Conservation (phyloP, 495 filamentous ascomycete species). For the Chaetomium cochliodes region DNA sequence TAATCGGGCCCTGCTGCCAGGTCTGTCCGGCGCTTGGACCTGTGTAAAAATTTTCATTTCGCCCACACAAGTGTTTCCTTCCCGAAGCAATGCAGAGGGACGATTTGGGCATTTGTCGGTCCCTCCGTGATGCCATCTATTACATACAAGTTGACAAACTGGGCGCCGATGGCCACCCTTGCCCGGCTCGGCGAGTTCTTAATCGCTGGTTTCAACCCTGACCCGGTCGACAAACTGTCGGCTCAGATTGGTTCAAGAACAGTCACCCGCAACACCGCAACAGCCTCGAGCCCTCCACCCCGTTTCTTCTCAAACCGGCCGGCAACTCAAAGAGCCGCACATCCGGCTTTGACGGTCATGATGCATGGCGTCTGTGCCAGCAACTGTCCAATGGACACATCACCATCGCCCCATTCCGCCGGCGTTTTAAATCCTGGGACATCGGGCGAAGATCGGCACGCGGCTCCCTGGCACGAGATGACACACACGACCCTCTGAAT, state of each 20-base stretch:
- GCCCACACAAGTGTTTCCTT: conserved; percentile 17
- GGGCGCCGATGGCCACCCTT: conserved; percentile 18
- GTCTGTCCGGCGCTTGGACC: neutral
- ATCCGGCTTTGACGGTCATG: conserved; percentile 4
- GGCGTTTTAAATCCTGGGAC: conserved; percentile 12
- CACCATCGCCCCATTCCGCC: conserved; percentile 18
- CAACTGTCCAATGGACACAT: conserved; percentile 17
- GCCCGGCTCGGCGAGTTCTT: conserved; percentile 21
- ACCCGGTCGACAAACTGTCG: conserved; percentile 8
- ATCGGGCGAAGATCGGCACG: conserved; percentile 26
- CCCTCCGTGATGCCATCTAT: conserved; percentile 17
- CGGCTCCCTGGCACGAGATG: conserved; percentile 14
- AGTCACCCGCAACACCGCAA: conserved; percentile 23
- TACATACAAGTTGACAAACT: conserved; percentile 11
- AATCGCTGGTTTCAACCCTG: conserved; percentile 7
- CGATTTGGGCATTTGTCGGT: conserved; percentile 16
- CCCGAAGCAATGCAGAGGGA: conserved; percentile 18
- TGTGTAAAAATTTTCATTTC: conserved; percentile 26
- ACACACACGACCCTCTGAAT: neutral
- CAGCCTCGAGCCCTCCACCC: neutral
- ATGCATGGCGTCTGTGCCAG: conserved; percentile 25
- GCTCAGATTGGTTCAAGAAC: conserved; percentile 10
- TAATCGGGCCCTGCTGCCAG: neutral
- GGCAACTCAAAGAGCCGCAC: neutral
- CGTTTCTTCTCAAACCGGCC: neutral